A percentile compares a stretch with the other conserved stretches of the same genome.
Conservation (phyloP, 2,329 filamentous ascomycete species). For the Exophiala lecanii-corni region DNA sequence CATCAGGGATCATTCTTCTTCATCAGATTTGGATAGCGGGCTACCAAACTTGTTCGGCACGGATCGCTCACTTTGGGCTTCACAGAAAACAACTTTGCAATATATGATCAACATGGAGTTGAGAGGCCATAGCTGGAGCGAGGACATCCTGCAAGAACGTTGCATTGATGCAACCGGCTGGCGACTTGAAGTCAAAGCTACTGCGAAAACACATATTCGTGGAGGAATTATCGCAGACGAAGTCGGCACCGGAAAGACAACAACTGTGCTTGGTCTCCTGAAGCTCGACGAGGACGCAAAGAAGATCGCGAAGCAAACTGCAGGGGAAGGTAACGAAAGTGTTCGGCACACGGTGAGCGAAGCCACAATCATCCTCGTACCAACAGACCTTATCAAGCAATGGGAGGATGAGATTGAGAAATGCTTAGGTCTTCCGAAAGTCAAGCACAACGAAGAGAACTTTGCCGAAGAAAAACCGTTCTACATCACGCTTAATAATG, state of each 20-base stretch:
- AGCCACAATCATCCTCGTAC: constrained; percentile 59
- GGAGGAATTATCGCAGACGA: constrained; percentile 62
- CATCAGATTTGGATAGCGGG: too few relatives aligned
- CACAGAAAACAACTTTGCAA: constrained; percentile 42
- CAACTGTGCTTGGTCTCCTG: constrained; percentile 55
- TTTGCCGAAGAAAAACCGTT: constrained; percentile 29
- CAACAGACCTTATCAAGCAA: constrained; percentile 51
- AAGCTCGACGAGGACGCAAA: too few relatives aligned
- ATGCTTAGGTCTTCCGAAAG: constrained; percentile 27
- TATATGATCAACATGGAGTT: constrained; percentile 59
- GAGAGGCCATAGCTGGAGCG: constrained; percentile 38
- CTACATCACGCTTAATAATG: constrained; percentile 43
- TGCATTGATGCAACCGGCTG: constrained; percentile 48
- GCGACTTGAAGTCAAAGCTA: constrained; percentile 50
- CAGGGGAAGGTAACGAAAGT: too few relatives aligned
- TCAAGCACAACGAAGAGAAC: background rate
- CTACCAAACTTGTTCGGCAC: too few relatives aligned
- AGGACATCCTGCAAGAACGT: constrained; percentile 56
- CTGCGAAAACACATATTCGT: constrained; percentile 36
- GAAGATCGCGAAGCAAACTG: too few relatives aligned
- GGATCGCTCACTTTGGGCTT: constrained; percentile 34
- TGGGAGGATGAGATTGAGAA: constrained; percentile 54
- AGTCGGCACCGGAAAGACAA: constrained; percentile 65
- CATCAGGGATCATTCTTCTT: too few relatives aligned
- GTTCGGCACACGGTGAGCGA: constrained; percentile 32